phyloP scores from a whole-genome alignment of 2,329 filamentous ascomycete genomes.

The Cercospora sojina region DNA sequence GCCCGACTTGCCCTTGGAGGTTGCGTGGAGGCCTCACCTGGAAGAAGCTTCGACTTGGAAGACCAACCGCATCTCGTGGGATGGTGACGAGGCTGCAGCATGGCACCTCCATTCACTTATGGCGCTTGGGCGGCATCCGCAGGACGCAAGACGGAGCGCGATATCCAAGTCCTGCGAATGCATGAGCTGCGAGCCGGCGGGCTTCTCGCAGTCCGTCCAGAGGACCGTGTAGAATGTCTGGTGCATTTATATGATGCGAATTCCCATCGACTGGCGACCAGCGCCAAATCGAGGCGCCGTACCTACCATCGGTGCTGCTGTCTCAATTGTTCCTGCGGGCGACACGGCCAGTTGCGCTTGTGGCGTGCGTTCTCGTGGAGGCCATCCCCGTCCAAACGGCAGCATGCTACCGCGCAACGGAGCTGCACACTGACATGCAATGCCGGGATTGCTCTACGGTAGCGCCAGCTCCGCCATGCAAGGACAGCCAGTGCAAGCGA shows the following conservation, averaged over 20 bases:
- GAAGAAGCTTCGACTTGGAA: not conserved
- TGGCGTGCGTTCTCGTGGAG: constrained; percentile 19
- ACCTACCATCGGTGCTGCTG: constrained; percentile 5
- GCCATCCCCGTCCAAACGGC: constrained; percentile 4
- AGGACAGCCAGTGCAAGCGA: constrained; percentile 1
- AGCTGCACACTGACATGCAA: constrained; percentile 2
- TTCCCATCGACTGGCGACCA: not conserved
- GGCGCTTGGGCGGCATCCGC: not conserved
- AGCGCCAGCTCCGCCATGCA: not conserved
- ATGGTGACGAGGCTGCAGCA: not conserved
- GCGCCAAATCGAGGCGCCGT: not conserved
- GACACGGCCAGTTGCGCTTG: constrained; percentile 12
- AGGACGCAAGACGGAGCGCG: not conserved
- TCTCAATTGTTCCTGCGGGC: constrained; percentile 23
- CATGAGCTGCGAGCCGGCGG: not conserved
- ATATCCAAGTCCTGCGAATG: not conserved
- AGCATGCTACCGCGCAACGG: constrained; percentile 6
- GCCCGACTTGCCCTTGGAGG: not conserved
- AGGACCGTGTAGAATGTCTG: not conserved
- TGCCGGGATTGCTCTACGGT: not conserved
- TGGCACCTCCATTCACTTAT: not conserved
- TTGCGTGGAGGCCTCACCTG: not conserved
- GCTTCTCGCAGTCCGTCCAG: not conserved
- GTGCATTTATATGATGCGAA: not conserved
- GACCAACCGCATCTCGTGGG: not conserved